These are phyloP conservation scores for Pinus albicaulis DNA, from an alignment of 75 land plant genomes.

Conservation along the genomic window DNA sequence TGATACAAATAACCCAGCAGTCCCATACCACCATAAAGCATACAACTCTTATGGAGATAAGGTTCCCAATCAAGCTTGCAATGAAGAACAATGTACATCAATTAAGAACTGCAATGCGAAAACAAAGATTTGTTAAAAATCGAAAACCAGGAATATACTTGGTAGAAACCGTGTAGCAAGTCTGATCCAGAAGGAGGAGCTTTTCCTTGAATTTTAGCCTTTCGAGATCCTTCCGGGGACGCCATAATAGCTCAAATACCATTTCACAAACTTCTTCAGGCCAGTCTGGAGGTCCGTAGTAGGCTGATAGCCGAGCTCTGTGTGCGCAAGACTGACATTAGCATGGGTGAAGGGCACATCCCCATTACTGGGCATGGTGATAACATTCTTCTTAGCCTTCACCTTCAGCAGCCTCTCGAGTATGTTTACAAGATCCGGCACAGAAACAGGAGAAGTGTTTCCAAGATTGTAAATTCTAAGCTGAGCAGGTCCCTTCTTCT, in stretches of 20 bases:
- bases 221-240: constrained; percentile 7
- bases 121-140: too few relatives aligned
- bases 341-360: constrained; percentile 31
- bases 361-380: constrained; percentile 31
- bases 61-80: too few relatives aligned
- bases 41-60: too few relatives aligned
- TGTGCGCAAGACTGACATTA: constrained; percentile 19
- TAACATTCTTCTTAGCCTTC: constrained; percentile 34
- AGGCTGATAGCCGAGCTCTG: constrained; percentile 22
- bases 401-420: constrained; percentile 46
- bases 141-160: too few relatives aligned
- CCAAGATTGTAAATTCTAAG: constrained; percentile 39
- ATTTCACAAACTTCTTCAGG: constrained; percentile 39
- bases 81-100: too few relatives aligned
- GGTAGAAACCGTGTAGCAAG: too few relatives aligned
- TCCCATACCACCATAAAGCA: too few relatives aligned
- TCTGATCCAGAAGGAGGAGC: too few relatives aligned
- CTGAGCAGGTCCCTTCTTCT: constrained; percentile 60
- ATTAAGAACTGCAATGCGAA: too few relatives aligned
- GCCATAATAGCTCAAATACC: constrained; percentile 26
- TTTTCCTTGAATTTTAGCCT: too few relatives aligned
- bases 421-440: constrained; percentile 54
- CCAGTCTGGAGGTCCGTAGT: constrained; percentile 28
- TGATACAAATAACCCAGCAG: too few relatives aligned
- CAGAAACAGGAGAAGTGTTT: constrained; percentile 51